A percentile compares a stretch with the other conserved stretches of the same genome.
These are phyloP conservation scores for Aspergillus bertholletiae DNA, from an alignment of 495 filamentous ascomycete genomes.

Conservation along the genomic window DNA sequence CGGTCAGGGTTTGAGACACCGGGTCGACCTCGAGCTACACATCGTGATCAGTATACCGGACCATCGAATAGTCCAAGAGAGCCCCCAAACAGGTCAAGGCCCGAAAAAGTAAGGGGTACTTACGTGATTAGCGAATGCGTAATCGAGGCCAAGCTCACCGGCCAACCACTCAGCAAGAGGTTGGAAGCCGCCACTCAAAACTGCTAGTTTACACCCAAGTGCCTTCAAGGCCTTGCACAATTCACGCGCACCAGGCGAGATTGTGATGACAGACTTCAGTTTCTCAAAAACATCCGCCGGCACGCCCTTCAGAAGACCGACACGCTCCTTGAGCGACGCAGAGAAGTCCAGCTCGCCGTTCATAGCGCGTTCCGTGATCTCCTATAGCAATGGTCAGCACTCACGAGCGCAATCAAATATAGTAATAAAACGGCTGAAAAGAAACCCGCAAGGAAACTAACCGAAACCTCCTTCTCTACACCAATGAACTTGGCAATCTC, in stretches of 20 bases:
- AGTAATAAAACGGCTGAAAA: no score
- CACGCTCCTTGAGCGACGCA: constrained; percentile 71
- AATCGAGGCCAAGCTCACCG: constrained; percentile 73
- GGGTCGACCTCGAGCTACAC: constrained; percentile 62
- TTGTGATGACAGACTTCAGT: constrained; percentile 64
- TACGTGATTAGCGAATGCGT: constrained; percentile 81
- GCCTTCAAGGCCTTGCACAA: constrained; percentile 67
- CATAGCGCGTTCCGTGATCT: constrained; percentile 92
- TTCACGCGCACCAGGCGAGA: constrained; percentile 76
- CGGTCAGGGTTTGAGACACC: constrained; percentile 66
- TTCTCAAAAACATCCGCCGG: constrained; percentile 76
- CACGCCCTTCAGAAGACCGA: constrained; percentile 75
- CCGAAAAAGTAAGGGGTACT: constrained; percentile 8
- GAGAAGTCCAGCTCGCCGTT: constrained; percentile 95
- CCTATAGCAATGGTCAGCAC: constrained; percentile 29
- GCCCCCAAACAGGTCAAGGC: not conserved
- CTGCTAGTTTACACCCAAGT: constrained; percentile 79
- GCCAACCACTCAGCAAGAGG: constrained; percentile 86
- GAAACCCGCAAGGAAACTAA: constrained; percentile 21
- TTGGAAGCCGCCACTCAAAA: constrained; percentile 87
- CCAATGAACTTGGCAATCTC: constrained; percentile 81
- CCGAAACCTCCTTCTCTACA: constrained; percentile 63
- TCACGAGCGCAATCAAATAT: constrained; percentile 35
- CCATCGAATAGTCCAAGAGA: not conserved
- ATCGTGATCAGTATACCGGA: constrained; percentile 2